These are phyloP conservation scores for Corylus americana DNA, from an alignment of 306 rosid species.

Conservation along the genomic window DNA sequence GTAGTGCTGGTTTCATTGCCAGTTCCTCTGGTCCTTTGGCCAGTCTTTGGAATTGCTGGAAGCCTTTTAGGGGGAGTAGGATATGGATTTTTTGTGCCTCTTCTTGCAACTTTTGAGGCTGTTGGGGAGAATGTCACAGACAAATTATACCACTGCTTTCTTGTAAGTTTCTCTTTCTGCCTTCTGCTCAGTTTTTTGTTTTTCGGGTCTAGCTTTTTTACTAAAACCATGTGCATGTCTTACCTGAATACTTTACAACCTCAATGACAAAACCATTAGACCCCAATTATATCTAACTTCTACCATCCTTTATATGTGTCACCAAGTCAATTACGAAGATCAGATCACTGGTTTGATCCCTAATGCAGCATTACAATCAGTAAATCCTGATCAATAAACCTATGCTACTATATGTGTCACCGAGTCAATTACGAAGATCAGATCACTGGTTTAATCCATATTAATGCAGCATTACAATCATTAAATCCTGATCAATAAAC, in stretches of 20 bases:
- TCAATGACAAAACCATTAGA: no score
- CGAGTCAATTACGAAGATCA: no score
- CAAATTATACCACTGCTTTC: conserved; percentile 63
- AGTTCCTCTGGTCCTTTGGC: conserved; percentile 63
- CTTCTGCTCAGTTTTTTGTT: conserved; percentile 9
- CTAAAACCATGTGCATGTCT: not conserved
- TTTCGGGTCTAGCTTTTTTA: not conserved
- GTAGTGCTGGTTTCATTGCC: conserved; percentile 57
- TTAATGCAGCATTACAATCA: no score
- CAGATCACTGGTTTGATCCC: no score
- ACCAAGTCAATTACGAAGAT: no score
- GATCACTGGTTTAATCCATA: no score
- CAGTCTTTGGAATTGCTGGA: conserved; percentile 55
- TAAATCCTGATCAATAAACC: no score
- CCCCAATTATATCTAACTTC: no score
- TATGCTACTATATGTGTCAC: no score
- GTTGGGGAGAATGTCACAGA: conserved; percentile 44
- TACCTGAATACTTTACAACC: not conserved
- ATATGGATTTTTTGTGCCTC: conserved; percentile 73
- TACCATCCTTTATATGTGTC: no score
- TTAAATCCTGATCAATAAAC: no score
- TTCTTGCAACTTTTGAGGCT: conserved; percentile 78
- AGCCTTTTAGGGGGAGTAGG: conserved; percentile 79
- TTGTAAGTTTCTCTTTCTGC: conserved; percentile 46
- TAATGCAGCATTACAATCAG: no score